Evolutionary conservation across 2,329 filamentous ascomycete genomes (phyloP), one percentile per base, ranked within the genome.

Genomic region (Huntiella abstrusa): DNA sequence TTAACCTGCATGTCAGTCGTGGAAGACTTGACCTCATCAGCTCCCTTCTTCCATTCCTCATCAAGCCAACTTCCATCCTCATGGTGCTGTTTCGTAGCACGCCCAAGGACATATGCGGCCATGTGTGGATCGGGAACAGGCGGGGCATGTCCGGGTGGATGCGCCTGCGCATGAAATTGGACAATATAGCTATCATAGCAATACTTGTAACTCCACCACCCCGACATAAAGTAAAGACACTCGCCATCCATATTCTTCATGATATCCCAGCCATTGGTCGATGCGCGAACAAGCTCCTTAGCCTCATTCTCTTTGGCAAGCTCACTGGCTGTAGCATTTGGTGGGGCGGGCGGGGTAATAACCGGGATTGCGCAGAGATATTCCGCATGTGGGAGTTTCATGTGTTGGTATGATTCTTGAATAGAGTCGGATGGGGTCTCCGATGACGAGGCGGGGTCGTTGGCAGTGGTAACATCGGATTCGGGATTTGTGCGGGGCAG

Each of bases 171-270:
- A 59, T 95, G 87, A 62, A 92, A 95, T 61, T 95, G 87, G 56
- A 83, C 81, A 51, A 95, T 79, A 52, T 88, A 77, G 51, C 79
- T 72, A 57, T 83, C 83, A 63, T 93, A 91, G 67, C 87, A 95
- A 61, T 94, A 94, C 54, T 80, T 82, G 62, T 95, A 95, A 57
- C 82, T 91, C 87, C 87, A 95, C 87, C 87, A 95, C 0, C 87
- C 87, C 1, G 77, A 82, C 53, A 86, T 65, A 52, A 69, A 75
- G 64, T 88, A 93, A 52, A 95, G 73, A 60, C 87, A 95, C 43
- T 73, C 71, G 3, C 78, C 81, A 48, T 91, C 75, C 61, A 95
- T 79, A 19, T 78, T 76, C 52, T 74, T 72, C 43, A 95, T 66
- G 16, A 95, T 69, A 56, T 91, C 81, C 71, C 83, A 82, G 4